These are phyloP conservation scores for Solanum pimpinellifolium DNA, from an alignment of 257 asterid species.

Conservation along the genomic window DNA sequence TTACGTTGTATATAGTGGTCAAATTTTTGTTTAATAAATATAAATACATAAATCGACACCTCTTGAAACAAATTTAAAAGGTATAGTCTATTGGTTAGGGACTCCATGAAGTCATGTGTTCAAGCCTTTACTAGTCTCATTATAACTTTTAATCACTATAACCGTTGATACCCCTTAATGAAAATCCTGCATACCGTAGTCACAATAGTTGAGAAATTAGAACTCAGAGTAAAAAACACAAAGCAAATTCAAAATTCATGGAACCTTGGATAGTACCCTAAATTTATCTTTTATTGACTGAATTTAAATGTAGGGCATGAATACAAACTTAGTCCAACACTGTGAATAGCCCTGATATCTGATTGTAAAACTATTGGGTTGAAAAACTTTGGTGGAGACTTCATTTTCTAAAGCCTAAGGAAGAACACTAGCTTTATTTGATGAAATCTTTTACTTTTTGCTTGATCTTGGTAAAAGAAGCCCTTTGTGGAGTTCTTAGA, in stretches of 20 bases:
- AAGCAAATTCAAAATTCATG: no score
- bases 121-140: no score
- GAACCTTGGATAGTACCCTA: neutral
- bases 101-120: no score
- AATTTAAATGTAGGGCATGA: neutral
- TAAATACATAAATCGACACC: no score
- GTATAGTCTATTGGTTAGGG: no score
- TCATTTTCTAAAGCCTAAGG: neutral
- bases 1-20: no score
- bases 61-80: no score
- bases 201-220: neutral
- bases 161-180: no score
- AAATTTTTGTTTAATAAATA: no score
- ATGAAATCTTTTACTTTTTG: no score
- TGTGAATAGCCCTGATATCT: neutral
- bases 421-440: neutral
- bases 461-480: neutral
- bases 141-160: no score
- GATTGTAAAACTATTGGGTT: no score
- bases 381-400: neutral
- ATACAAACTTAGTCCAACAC: neutral
- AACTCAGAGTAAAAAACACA: neutral
- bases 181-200: neutral
- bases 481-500: neutral
- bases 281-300: neutral